Base-by-base conservation (phyloP, 257 asterid genomes). In the Echium plantagineum region DNA sequence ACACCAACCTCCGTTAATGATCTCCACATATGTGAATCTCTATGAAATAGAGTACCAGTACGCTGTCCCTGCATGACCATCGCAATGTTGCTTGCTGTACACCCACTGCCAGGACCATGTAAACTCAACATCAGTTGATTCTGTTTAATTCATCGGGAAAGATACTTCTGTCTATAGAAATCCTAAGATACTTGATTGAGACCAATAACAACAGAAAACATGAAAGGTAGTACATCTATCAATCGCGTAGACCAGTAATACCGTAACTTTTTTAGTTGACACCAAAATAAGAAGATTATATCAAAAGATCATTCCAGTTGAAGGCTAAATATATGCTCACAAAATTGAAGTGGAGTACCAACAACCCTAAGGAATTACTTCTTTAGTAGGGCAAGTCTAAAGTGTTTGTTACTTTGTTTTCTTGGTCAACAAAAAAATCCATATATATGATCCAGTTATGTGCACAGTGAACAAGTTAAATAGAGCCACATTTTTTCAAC, bases 21-120 rank as follows among this genome's bases (percentile, higher is more conserved):
- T 46, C 69, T 66, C 94, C 90, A 84, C 78, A 76, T 63, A 76
- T 64, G 69, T n/a, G 95, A 81, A 68, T 86, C 87, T 21, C 72
- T 81, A 52, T 86, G 95, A 70, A 86, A 86, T 53, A 86, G 79
- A 8, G 95, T 86, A 16, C 95, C 95, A 62, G 84, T 69, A 17
- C 80, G 80, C 57, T 70, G 68, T 58, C 94, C 95, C 18, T 71
- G 66, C 21, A 86, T 52, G 52, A 80, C 90, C 69, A 78, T 75
- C 26, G 74, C 5, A 47, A 86, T 84, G 66, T 72, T 84, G 54
- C 78, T 78, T 61, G 74, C 73, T 35, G 72, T 75, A 74, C 81
- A 82, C 35, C 96, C 96, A 80, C 94, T 87, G 62, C 70, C 66
- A 74, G 26, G 60, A n/a, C n/a, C 15, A 10, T 42, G 17, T 15